Conservation (phyloP, 176 grass and related monocot species). For the Otatea glauca region DNA sequence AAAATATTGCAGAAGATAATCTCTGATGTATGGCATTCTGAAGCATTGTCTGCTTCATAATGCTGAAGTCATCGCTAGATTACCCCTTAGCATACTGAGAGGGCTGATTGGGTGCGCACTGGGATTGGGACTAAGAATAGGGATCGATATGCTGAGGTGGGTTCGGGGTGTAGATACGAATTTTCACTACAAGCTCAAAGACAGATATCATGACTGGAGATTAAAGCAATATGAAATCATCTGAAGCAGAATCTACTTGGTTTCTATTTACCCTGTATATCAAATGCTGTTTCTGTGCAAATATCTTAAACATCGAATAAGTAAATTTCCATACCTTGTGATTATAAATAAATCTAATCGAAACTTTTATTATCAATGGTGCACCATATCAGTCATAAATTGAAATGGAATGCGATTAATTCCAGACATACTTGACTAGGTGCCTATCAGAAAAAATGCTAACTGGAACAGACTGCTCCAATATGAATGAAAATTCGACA, state of each 20-base stretch:
- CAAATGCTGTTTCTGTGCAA: too few species aligned
- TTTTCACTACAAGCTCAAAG: not conserved
- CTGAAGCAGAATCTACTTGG: too few species aligned
- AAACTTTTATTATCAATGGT: not conserved
- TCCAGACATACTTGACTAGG: constrained; percentile 12
- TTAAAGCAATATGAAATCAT: too few species aligned
- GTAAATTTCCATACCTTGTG: not conserved
- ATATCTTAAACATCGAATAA: not conserved
- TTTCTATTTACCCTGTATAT: too few species aligned
- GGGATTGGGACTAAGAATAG: constrained; percentile 1
- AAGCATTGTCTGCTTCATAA: not conserved
- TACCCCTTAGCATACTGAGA: not conserved
- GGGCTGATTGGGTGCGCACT: not conserved
- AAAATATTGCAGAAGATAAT: not conserved
- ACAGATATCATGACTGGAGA: too few species aligned
- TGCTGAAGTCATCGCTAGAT: constrained; percentile 15
- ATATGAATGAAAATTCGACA: not conserved
- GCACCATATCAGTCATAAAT: not conserved
- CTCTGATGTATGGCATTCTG: constrained; percentile 3
- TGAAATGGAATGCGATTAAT: not conserved
- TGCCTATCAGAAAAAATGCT: not conserved
- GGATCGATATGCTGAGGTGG: not conserved
- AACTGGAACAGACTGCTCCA: not conserved
- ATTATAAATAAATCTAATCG: not conserved
- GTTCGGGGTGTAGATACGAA: not conserved